Evolutionary conservation across 331 rosid species (phyloP), one percentile per base, ranked within the genome.

Genomic region (Acacia concinna): DNA sequence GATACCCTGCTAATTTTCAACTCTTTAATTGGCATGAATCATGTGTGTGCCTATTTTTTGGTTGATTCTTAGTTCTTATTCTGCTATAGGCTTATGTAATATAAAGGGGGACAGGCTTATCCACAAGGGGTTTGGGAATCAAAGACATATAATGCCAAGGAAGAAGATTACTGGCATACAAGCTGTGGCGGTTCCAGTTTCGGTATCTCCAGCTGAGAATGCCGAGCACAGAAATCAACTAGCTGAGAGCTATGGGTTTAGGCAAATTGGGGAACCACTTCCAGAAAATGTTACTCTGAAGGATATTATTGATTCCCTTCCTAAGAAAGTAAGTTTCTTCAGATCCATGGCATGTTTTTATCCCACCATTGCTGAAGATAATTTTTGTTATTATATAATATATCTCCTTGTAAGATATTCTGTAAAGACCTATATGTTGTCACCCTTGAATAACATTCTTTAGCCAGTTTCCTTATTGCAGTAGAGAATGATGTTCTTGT

Each of bases 181-280:
- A 80, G 97, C 98, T 32, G 90, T 93, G 71, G 93, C 97, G 12
- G 51, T 88, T 86, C 98, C 99, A 11, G 85, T 84, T 40, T 86
- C 89, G 56, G 89, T 96, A 30, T 60, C 87, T 86, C 74, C 90
- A 15, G 75, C 85, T 27, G 98, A 84, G 44, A 82, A 78, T 81
- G 86, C 69, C 1, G 97, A 91, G 83, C 81, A 85, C 73, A 87
- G 98, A 82, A 79, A 95, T 75, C 82, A 88, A 71, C 86, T 91
- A 68, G 86, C 92, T 21, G 96, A 93, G 78, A 87, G 84, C 70
- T 95, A 93, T 44, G 99, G 97, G 74, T 95, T 95, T 69, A 81
- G 40, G 78, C 85, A 89, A 81, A 90, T 95, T 75, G 99, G 97
- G 75, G 96, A 93, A 56, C 90, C 90, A 4, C 92, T 95, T 79